A percentile compares a stretch with the other conserved stretches of the same genome.
Conservation (phyloP, 192 early-diverging fungal genomes). For the Gigaspora rosea region DNA sequence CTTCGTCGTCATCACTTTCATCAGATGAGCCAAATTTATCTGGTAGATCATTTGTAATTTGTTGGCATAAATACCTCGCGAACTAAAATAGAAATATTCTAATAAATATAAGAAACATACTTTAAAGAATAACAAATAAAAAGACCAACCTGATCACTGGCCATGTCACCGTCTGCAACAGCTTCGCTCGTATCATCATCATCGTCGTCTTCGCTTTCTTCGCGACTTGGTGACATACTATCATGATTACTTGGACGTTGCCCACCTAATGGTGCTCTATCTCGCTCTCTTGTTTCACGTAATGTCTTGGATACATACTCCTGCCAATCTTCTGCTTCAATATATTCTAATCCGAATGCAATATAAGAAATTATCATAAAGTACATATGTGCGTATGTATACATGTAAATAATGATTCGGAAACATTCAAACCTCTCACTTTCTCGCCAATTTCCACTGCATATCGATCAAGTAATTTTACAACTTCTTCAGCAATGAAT, state of each 20-base stretch:
- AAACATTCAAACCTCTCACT: conserved; percentile 26
- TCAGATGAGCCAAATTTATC: conserved; percentile 69
- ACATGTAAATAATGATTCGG: neutral
- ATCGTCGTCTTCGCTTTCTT: conserved; percentile 53
- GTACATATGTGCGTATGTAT: no score
- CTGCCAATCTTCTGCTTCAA: conserved; percentile 57
- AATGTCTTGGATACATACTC: conserved; percentile 53
- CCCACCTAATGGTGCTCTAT: conserved; percentile 51
- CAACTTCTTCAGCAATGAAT: conserved; percentile 94
- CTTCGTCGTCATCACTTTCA: conserved; percentile 60
- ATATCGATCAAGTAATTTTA: conserved; percentile 80
- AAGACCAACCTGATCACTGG: conserved; percentile 62
- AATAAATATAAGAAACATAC: neutral
- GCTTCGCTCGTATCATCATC: conserved; percentile 57
- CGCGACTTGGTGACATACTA: conserved; percentile 38
- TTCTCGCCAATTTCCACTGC: conserved; percentile 28
- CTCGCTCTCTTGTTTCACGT: conserved; percentile 47
- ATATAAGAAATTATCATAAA: neutral
- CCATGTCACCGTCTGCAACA: conserved; percentile 60
- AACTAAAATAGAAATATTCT: conserved; percentile 49
- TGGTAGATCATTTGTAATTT: conserved; percentile 69
- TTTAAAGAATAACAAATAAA: neutral
- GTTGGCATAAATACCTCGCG: conserved; percentile 69
- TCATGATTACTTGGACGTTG: conserved; percentile 52
- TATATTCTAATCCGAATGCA: conserved; percentile 36